Evolutionary conservation across 1,284 basidiomycete genomes (phyloP).

Genomic region (Cerioporus squamosus): DNA sequence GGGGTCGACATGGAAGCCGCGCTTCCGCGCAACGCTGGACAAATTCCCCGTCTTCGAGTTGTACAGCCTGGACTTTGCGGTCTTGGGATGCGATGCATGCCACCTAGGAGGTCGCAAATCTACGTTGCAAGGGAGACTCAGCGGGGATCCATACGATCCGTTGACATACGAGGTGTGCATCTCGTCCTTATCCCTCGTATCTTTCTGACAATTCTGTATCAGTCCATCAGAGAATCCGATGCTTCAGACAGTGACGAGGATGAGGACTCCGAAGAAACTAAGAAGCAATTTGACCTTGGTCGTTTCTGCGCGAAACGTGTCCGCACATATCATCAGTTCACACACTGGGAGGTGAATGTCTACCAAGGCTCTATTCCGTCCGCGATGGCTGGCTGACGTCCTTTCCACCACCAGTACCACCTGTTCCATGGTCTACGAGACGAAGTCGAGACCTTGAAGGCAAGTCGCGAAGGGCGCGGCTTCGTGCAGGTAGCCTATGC

Average conservation of each 20-base stretch:
- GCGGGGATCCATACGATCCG: conserved; percentile 62
- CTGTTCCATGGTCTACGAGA: conserved; percentile 58
- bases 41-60: conserved; percentile 68
- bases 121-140: conserved; percentile 58
- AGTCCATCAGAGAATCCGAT: not conserved
- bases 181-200: not conserved
- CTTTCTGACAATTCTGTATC: not conserved
- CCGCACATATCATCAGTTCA: conserved; percentile 72
- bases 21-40: conserved; percentile 68
- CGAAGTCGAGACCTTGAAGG: conserved; percentile 58
- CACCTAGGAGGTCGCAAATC: conserved; percentile 71
- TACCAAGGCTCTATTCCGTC: not conserved
- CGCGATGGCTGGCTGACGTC: not conserved
- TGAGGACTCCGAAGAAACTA: conserved; percentile 33
- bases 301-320: conserved; percentile 77
- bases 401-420: conserved; percentile 46
- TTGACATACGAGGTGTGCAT: conserved; percentile 56
- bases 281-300: conserved; percentile 59
- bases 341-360: conserved; percentile 83
- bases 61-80: conserved; percentile 53
- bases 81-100: conserved; percentile 79
- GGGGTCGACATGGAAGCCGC: conserved; percentile 78
- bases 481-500: conserved; percentile 63
- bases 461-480: conserved; percentile 38
- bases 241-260: conserved; percentile 38